These are phyloP conservation scores for Hemileccinum rubropunctum DNA, from an alignment of 768 basidiomycete species.

Conservation along the genomic window DNA sequence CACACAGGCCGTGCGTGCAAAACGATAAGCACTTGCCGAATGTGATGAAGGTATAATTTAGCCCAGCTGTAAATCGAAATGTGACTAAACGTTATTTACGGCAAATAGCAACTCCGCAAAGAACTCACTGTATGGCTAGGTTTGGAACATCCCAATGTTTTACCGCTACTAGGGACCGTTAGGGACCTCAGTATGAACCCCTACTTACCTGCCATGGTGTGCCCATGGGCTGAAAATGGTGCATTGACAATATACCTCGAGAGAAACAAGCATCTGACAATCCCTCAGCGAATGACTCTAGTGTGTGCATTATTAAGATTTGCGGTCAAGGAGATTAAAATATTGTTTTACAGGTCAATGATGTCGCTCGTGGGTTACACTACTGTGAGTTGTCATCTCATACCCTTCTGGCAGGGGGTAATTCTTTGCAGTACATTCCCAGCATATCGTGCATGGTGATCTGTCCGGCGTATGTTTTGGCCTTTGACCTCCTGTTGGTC, in stretches of 20 bases:
- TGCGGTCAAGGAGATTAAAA: neutral
- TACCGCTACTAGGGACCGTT: neutral
- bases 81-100: neutral
- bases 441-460: neutral
- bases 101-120: neutral
- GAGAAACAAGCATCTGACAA: neutral
- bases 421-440: neutral
- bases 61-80: neutral
- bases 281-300: neutral
- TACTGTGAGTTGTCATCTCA: neutral
- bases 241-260: neutral
- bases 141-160: neutral
- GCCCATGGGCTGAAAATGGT: neutral
- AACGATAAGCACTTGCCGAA: neutral
- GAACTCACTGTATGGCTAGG: neutral
- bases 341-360: neutral
- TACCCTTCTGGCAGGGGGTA: neutral
- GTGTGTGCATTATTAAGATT: neutral
- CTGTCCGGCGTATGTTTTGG: neutral
- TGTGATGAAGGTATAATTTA: neutral
- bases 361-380: neutral
- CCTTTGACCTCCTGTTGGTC: neutral
- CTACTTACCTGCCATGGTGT: slow-evolving; percentile 1
- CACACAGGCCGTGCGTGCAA: neutral
- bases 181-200: neutral